phyloP scores from a whole-genome alignment of 768 basidiomycete species.

The Tulasnella sp. region DNA sequence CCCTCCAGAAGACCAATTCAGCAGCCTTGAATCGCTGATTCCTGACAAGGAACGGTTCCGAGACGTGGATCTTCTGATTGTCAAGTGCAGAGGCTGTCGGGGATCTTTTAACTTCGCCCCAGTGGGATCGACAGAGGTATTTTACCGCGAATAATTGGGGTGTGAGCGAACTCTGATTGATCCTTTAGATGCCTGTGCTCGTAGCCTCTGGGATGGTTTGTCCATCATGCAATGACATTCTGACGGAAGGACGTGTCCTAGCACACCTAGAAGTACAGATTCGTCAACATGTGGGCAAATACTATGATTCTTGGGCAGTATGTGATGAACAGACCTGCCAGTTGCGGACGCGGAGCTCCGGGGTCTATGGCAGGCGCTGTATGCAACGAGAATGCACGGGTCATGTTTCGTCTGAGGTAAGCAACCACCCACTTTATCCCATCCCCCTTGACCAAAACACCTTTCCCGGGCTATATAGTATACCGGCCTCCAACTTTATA shows the following conservation, averaged over 20 bases:
- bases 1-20: slow-evolving; percentile 55
- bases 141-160: neutral
- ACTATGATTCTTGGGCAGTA: slow-evolving; percentile 82
- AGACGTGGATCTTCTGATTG: slow-evolving; percentile 55
- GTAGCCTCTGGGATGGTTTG: slow-evolving; percentile 58
- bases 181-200: slow-evolving; percentile 53
- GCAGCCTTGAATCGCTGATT: slow-evolving; percentile 78
- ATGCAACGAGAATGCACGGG: slow-evolving; percentile 59
- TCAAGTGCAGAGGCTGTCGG: slow-evolving; percentile 71
- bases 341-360: slow-evolving; percentile 83
- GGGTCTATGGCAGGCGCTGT: slow-evolving; percentile 81
- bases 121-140: slow-evolving; percentile 49
- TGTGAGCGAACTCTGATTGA: neutral
- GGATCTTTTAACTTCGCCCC: slow-evolving; percentile 47
- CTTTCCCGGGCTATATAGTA: slow-evolving; percentile 58
- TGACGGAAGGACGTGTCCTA: slow-evolving; percentile 55
- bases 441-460: neutral
- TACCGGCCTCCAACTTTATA: slow-evolving; percentile 73
- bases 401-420: slow-evolving; percentile 62
- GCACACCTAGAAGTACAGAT: slow-evolving; percentile 84
- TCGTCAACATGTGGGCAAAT: slow-evolving; percentile 59
- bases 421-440: slow-evolving; percentile 21
- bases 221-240: slow-evolving; percentile 25
- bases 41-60: slow-evolving; percentile 82
- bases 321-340: slow-evolving; percentile 84